Base-by-base conservation (phyloP, 2,329 filamentous ascomycete species). In the Arthrinium phaeospermum region DNA sequence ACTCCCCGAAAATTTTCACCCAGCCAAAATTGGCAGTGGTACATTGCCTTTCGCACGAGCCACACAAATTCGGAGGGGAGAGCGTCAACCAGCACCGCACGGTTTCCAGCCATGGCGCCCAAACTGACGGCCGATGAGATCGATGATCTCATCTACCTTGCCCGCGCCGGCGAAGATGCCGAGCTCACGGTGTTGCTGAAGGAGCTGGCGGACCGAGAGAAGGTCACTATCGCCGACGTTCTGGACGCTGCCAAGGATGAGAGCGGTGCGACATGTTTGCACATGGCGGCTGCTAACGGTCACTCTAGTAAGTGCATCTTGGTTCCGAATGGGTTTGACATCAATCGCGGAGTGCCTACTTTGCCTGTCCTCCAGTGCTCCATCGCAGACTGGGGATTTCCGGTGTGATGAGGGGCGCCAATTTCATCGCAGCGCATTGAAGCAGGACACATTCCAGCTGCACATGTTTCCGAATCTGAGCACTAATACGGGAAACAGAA, bases 281-380 rank as follows among this genome's bases (percentile, higher is more conserved):
- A 99, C 83, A 98, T 97, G 90, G 94, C 95, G 10, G 91, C 94
- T 34, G 96, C 94, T 37, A 99, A 99, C 80, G 96, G 96, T 1
- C 92, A 98, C 80, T 79, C 90, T 73, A 93, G 94, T 95, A 88
- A 78, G 85, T 81, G 57, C 57, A 41, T 19, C 22, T 6, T 41
- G 7, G 8, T 78, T 19, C 22, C n/a, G 1, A 13, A 46, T 4
- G 27, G n/a, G 19, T 19, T 3, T 27, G 13, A 41, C 19, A 24
- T n/a, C 10, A 4, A n/a, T 64, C 34, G 34, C 53, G 8, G 34
- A 10, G 12, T 64, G 27, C 4, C 14, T 8, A 0, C 4, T 4
- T 57, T 16, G 24, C 13, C 47, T 61, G 27, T 14, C 51, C 34
- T 4, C 3, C 53, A 37, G 53, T 19, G 3, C 53, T 57, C 3